Percentiles rank a stretch among this genome's conserved stretches.
phyloP scores from a whole-genome alignment of 2,329 filamentous ascomycete species.

The Uncinocarpus reesii region DNA sequence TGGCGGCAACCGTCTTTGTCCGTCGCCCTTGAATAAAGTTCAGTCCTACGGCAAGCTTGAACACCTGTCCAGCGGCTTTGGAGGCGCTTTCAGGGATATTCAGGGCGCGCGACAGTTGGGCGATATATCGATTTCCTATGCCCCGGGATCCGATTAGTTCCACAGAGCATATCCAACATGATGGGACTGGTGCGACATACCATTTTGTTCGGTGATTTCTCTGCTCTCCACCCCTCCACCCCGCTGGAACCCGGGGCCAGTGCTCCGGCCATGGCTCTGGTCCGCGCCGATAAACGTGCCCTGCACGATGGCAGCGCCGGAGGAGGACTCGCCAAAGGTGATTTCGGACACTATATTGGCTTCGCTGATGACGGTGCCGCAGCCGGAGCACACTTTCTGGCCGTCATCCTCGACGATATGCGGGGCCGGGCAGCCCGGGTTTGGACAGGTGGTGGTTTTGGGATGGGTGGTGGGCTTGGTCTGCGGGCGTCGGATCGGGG shows the following conservation, averaged over 20 bases:
- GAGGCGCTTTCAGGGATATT: constrained; percentile 49
- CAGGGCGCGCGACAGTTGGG: constrained; percentile 33
- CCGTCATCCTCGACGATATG: constrained; percentile 40
- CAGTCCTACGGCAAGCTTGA: constrained; percentile 61
- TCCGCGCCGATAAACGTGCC: constrained; percentile 79
- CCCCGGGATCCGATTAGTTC: neutral
- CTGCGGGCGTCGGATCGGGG: constrained; percentile 32
- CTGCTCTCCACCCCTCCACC: constrained; percentile 42
- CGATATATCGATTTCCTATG: constrained; percentile 36
- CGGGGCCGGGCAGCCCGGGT: constrained; percentile 37
- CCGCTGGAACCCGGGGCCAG: constrained; percentile 39
- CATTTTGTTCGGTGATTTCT: constrained; percentile 39
- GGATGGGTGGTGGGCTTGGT: constrained; percentile 20
- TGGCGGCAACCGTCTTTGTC: constrained; percentile 74
- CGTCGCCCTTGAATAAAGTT: constrained; percentile 81
- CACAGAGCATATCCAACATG: neutral
- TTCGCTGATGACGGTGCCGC: constrained; percentile 74
- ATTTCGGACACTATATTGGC: constrained; percentile 87
- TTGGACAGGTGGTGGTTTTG: constrained; percentile 36
- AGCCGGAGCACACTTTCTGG: constrained; percentile 60
- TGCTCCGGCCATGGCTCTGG: constrained; percentile 65
- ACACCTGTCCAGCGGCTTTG: constrained; percentile 59
- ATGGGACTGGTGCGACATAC: constrained; percentile 16
- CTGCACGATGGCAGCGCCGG: constrained; percentile 79
- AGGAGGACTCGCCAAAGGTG: constrained; percentile 76